A percentile compares a stretch with the other conserved stretches of the same genome.
These are phyloP conservation scores for Viridothelium virens DNA, from an alignment of 495 filamentous ascomycete species.

Conservation along the genomic window DNA sequence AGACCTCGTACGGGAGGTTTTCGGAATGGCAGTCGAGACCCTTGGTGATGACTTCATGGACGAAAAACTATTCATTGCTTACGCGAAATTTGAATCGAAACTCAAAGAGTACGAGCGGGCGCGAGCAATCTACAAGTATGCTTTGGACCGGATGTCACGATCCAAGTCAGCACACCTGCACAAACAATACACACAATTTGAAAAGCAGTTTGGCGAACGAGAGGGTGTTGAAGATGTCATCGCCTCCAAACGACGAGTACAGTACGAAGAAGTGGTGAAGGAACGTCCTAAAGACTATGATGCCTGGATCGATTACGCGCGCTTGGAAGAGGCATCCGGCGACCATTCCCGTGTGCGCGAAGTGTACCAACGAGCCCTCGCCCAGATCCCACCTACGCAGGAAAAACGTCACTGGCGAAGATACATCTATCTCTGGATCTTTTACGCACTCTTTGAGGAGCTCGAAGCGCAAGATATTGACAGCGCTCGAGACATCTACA, in stretches of 20 bases:
- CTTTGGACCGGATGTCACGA: constrained; percentile 81
- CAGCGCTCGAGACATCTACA: constrained; percentile 82
- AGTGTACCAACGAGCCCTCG: constrained; percentile 91
- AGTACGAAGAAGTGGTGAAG: constrained; percentile 88
- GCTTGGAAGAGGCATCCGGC: constrained; percentile 76
- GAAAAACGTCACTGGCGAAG: constrained; percentile 96
- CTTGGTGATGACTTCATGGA: constrained; percentile 95
- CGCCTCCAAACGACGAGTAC: constrained; percentile 82
- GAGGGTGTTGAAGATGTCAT: constrained; percentile 95
- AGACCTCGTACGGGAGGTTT: constrained; percentile 87
- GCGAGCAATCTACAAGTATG: constrained; percentile 95
- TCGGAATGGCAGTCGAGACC: constrained; percentile 78
- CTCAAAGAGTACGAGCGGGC: constrained; percentile 92
- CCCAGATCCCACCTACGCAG: constrained; percentile 88
- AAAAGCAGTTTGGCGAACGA: constrained; percentile 93
- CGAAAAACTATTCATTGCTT: constrained; percentile 87
- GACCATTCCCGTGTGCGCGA: constrained; percentile 78
- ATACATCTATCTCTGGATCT: constrained; percentile 96
- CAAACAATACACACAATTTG: constrained; percentile 91
- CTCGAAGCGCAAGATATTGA: constrained; percentile 69
- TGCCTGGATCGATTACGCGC: constrained; percentile 89
- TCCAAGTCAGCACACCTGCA: constrained; percentile 79
- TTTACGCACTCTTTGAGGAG: constrained; percentile 95
- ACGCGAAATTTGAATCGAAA: constrained; percentile 86
- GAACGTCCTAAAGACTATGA: constrained; percentile 92